Evolutionary conservation across 2,329 filamentous ascomycete genomes (phyloP), one percentile per base, ranked within the genome.

Genomic region (Sarocladium kiliense): DNA sequence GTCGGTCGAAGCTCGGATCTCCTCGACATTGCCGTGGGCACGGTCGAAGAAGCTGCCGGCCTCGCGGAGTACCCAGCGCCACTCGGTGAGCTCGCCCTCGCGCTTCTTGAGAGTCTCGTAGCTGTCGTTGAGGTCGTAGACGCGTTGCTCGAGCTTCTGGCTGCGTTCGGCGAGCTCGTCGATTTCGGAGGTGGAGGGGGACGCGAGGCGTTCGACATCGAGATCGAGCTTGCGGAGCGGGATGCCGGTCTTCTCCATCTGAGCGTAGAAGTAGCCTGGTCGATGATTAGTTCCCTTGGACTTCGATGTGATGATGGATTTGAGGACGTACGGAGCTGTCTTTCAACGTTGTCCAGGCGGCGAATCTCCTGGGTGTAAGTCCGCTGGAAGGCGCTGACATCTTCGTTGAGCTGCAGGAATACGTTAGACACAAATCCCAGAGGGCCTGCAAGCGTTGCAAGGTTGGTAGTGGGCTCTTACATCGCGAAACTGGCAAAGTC

Each of bases 61-160:
- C 80, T 99, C 94, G 61, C 91, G 87, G 57, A 99, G 75, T 53
- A 99, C 95, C 91, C 93, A 97, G 66, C 95, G 88, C 94, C 94
- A 97, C 75, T 99, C 94, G 11, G 89, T 96, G 65, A 99, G 79
- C 71, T 99, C 94, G 58, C 96, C 90, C 77, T 97, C 94, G 56
- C 93, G 86, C 77, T 94, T 97, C 83, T 97, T 97, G 71, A 99
- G 75, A 16, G 91, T 97, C 77, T 99, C 94, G 73, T 99, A 97
- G 77, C 92, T 97, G 69, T 97, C 94, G 70, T 97, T 97, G 59
- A 99, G 77, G 62, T 92, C 93, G 57, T 85, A 87, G 62, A 99
- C 85, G 59, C 94, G 85, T 75, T 95, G 89, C 74, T 99, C 94
- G 56, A 99, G 81, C 72, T 86, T 88, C 74, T 97, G 90, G 70